Evolutionary conservation across 805 yeast species (phyloP), one percentile per base, ranked within the genome.

Genomic region (Maudiozyma pseudohumilis): DNA sequence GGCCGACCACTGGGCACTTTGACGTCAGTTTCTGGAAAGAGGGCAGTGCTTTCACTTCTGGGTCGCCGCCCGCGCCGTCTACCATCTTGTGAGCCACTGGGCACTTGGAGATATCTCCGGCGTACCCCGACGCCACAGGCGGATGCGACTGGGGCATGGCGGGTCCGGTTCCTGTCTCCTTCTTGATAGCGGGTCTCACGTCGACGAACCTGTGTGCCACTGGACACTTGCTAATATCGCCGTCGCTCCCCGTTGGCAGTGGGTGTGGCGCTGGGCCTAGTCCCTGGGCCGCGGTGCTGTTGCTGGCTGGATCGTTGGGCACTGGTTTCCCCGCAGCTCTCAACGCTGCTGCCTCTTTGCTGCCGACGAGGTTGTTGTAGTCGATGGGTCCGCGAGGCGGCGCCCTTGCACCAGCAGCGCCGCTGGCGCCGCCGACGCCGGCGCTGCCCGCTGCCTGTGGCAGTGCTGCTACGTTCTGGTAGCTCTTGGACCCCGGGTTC

Each of bases 1-100:
- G 31, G 29, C 49, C 56, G 7, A 44, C 40, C 10, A 55, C 52
- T 27, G 61, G 60, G 35, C 59, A 56, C 40, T 45, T 51, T 12
- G 56, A 46, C 7, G 55, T 41, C 6, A 53, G 29, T 25, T 48
- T 48, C 17, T 49, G 48, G 33, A 52, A 50, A 3, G 59, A 47
- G 4, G 59, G 59, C 26, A 53, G 37, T 11, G 35, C 3, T 23
- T 29, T 22, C 6, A 20, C 7, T 43, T 38, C 7, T 2, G 44
- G 18, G 6, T 34, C 6, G n/a, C 30, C 17, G 6, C 35, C 34
- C 10, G 13, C 33, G 9, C 6, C 9, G 16, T 17, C 28, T 12
- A 20, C 15, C 17, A 4, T 33, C 35, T 20, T 32, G 37, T 42
- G 50, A 16, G 45, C 45, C n/a, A 49, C 46, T 7, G 52, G 52